Conservation (phyloP, 2,329 filamentous ascomycete genomes). For the Monilinia polystroma region DNA sequence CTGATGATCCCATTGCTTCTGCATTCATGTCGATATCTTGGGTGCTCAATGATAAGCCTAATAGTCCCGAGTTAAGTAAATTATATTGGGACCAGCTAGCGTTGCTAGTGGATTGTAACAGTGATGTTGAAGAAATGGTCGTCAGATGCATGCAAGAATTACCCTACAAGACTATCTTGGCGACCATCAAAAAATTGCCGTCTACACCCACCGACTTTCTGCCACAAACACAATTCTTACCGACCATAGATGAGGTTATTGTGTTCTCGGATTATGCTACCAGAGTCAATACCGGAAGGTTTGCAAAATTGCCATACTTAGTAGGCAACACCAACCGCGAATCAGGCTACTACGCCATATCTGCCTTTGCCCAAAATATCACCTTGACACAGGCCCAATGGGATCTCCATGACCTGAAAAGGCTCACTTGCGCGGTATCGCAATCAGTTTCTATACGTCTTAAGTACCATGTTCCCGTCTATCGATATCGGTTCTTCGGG, state of each 20-base stretch:
- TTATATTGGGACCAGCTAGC: slow-evolving; percentile 11
- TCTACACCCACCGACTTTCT: not conserved
- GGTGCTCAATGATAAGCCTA: slow-evolving; percentile 31
- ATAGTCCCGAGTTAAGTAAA: not conserved
- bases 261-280: slow-evolving; percentile 27
- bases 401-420: slow-evolving; percentile 36
- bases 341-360: slow-evolving; percentile 37
- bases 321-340: slow-evolving; percentile 42
- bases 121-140: not conserved
- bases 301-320: slow-evolving; percentile 34
- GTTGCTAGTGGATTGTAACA: not conserved
- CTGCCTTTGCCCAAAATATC: slow-evolving; percentile 28
- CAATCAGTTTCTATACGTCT: slow-evolving; percentile 34
- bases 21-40: slow-evolving; percentile 33
- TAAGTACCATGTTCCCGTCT: slow-evolving; percentile 38
- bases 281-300: slow-evolving; percentile 22
- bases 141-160: slow-evolving; percentile 10
- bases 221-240: slow-evolving; percentile 25
- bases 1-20: slow-evolving; percentile 28
- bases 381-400: slow-evolving; percentile 33
- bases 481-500: slow-evolving; percentile 43
- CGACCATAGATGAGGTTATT: slow-evolving; percentile 28
- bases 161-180: not conserved
- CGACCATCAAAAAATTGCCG: not conserved
- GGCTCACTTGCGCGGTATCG: slow-evolving; percentile 41